Evolutionary conservation across 129 eudicot species (phyloP), one percentile per base, ranked within the genome.

Genomic region (Chrysanthemum makinoi): DNA sequence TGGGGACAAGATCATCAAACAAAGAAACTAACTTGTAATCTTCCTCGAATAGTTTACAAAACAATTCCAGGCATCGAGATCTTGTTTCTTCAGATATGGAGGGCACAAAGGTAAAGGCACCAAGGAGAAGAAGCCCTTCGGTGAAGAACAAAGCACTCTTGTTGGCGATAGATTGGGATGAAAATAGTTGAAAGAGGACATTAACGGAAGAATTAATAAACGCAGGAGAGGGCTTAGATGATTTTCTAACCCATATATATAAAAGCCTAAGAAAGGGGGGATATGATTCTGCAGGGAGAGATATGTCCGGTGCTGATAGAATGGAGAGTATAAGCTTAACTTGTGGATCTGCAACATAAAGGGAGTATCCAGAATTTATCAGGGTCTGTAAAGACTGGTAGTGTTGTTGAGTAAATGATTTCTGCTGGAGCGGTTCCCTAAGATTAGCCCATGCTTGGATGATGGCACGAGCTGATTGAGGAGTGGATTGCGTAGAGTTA

Each of bases 361-460:
- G 85, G 5, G 96, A 80, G 55, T 50, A 50, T 73, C 88, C 89
- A 44, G 95, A 84, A 50, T 50, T 72, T 57, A 75, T 18, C 16
- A 95, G 82, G 57, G 79, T 63, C 66, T 84, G 83, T 50, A 95
- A 75, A 53, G 99, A 82, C 61, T 90, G 81, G 53, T 79, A 70
- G 60, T 87, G 96, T 30, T 62, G 78, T 18, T 80, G 80, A 51
- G 78, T 72, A 62, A 95, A 95, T 18, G 75, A 61, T 39, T 80
- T 77, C 6, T 69, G 70, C 20, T 86, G 81, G 59, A 90, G 80
- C 39, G 89, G 84, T 61, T 84, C 89, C 79, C 99, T 86, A 69
- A 95, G 97, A 75, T 90, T 86, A 54, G 94, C 83, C 99, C 99
- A 95, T 76, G 97, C 85, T 86, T 90, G 90, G 80, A 95, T 95